Evolutionary conservation across 441 rosid genomes (phyloP).

Genomic region (Francoa sonchifolia): DNA sequence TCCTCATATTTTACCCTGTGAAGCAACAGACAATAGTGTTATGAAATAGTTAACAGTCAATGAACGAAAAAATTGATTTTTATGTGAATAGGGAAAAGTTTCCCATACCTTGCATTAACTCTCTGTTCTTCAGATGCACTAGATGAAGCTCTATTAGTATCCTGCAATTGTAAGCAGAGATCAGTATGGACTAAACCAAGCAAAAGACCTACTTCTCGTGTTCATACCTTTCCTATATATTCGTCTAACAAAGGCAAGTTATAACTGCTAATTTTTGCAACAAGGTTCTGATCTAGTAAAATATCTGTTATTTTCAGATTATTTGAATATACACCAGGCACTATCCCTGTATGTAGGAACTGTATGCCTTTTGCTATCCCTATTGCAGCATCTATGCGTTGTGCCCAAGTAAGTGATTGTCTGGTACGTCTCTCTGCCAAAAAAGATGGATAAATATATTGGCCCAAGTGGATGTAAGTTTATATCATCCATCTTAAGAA

Average conservation of each 20-base stretch:
- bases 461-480: too few relatives aligned
- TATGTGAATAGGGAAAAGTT: too few relatives aligned
- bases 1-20: constrained; percentile 34
- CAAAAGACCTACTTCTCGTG: neutral
- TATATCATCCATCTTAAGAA: neutral
- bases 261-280: constrained; percentile 73
- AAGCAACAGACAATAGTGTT: constrained; percentile 6
- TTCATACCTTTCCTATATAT: constrained; percentile 43
- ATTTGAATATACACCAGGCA: constrained; percentile 72
- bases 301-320: constrained; percentile 71
- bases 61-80: too few relatives aligned
- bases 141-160: constrained; percentile 30
- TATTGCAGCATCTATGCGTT: constrained; percentile 63
- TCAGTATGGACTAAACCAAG: neutral
- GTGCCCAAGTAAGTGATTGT: constrained; percentile 56
- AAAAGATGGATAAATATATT: constrained; percentile 1
- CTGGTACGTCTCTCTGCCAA: constrained; percentile 31
- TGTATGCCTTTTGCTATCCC: constrained; percentile 87
- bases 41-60: neutral
- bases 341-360: constrained; percentile 84
- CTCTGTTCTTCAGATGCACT: constrained; percentile 28
- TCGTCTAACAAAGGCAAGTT: constrained; percentile 71
- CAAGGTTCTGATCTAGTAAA: constrained; percentile 70
- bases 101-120: constrained; percentile 33
- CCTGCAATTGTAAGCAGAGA: constrained; percentile 26